Evolutionary conservation across 2,329 filamentous ascomycete genomes (phyloP), one percentile per base, ranked within the genome.

Genomic region (Diaporthe australafricana): DNA sequence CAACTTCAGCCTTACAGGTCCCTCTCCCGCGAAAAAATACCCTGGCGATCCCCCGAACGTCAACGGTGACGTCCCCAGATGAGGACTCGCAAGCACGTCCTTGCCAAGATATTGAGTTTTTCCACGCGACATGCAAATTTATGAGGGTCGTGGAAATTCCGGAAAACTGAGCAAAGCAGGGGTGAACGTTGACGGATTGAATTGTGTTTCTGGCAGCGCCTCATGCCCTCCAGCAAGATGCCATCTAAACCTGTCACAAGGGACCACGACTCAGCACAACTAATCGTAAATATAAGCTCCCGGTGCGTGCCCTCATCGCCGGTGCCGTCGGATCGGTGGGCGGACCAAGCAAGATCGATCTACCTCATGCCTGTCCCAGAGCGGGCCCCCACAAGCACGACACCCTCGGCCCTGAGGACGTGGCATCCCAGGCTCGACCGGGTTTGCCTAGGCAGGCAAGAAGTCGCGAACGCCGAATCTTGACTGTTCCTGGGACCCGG

Each of bases 1-100:
- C 57, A 66, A n/a, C 22, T 48, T 57, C 67, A 66, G 22, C 57
- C 47, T 45, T 45, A 72, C 45, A 17, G 47, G 22, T 40, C 27
- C 17, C 45, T 38, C 20, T 16, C 12, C 55, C 55, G 35, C 22
- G 8, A 20, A 45, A 38, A 52, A 52, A n/a, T n/a, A n/a, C n/a
- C n/a, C n/a, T 22, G 35, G 30, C 63, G 5, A 4, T 16, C 2
- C 45, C n/a, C 25, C 20, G 38, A 25, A 1, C 65, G 32, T 68
- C 20, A 2, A 27, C 11, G 8, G 52, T 47, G 52, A 67, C 57
- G 25, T 47, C 57, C 57, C 45, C 40, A 47, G 25, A 32, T 32
- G 27, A 63, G 25, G 22, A 63, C 20, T 63, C 40, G 40, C 57
- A 32, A n/a, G 57, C 57, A 35, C 11, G 40, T 20, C 25, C 57